A percentile compares a stretch with the other conserved stretches of the same genome.
phyloP scores from a whole-genome alignment of 306 rosid species.

The Argentina anserina region DNA sequence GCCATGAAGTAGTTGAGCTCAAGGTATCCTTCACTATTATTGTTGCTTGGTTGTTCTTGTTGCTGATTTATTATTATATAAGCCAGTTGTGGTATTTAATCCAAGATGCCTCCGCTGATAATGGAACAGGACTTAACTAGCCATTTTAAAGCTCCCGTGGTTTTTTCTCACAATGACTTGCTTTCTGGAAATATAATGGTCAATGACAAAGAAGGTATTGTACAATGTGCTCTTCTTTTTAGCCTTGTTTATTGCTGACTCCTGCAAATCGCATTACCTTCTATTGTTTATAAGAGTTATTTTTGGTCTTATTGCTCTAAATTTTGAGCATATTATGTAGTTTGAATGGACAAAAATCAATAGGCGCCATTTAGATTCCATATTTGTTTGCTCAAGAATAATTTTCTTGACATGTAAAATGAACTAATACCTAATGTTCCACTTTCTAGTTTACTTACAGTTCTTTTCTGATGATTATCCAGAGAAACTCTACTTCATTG shows the following conservation, averaged over 20 bases:
- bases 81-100: not conserved
- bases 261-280: not conserved
- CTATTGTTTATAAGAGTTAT: slow-evolving; percentile 4
- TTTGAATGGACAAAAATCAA: not conserved
- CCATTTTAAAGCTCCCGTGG: slow-evolving; percentile 65
- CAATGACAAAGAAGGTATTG: slow-evolving; percentile 79
- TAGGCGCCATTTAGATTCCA: not conserved
- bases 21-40: slow-evolving; percentile 47
- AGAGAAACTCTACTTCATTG: slow-evolving; percentile 84
- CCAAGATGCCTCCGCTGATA: slow-evolving; percentile 25
- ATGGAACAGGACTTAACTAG: slow-evolving; percentile 73
- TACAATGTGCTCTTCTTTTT: slow-evolving; percentile 9
- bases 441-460: slow-evolving; percentile 16
- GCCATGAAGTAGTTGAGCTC: slow-evolving; percentile 52
- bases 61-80: not conserved
- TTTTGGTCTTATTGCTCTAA: not conserved
- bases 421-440: slow-evolving; percentile 2
- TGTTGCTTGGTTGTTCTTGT: slow-evolving; percentile 2
- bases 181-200: slow-evolving; percentile 94
- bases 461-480: slow-evolving; percentile 34
- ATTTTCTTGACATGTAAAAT: slow-evolving; percentile 12
- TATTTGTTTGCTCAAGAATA: not conserved
- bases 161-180: slow-evolving; percentile 86
- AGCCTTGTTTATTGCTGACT: slow-evolving; percentile 5
- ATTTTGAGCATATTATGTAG: not conserved